Base-by-base conservation (phyloP, 83 land plant genomes). In the Picea abies region DNA sequence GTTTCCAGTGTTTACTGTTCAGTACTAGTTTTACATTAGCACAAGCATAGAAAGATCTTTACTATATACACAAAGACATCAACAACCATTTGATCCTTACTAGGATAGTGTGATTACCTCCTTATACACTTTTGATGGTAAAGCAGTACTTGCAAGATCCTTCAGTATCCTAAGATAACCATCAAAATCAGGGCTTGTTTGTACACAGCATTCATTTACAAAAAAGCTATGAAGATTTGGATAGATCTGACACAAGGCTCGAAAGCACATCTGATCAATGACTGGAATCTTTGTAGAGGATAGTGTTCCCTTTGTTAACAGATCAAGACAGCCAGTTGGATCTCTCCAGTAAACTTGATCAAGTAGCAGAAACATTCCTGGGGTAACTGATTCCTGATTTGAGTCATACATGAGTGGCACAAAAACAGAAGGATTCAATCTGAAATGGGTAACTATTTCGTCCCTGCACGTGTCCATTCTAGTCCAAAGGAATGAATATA, bases 221-320 rank as follows among this genome's bases (percentile, higher is more conserved):
- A 96, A 96, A 79, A 96, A 96, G 26, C 84, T 83, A 81, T 87
- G 90, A 67, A 93, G 92, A 37, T 81, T 84, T 39, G 97, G 99
- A 82, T 93, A 96, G 5, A 89, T 60, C 35, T 84, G 23, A 22
- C 82, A 63, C 73, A 96, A 71, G 14, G 81, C 76, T 78, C 86
- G 71, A 80, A 19, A 80, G 16, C 60, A 71, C 23, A 23, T 61
- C 69, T 49, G 20, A 58, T 69, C 41, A 71, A 44, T 56, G 35
- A 49, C 82, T 17, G 47, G 62, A n/a, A 10, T 6, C 3, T 26
- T 58, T 65, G 35, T 52, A 10, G 12, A 71, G 4, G 66, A 56
- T 60, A 52, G 71, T 81, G 41, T 49, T 23, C 68, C 72, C 66
- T 80, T 79, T 82, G n/a, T 81, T 14, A 82, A 79, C 78, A 78